A percentile compares a stretch with the other conserved stretches of the same genome.
phyloP scores from a whole-genome alignment of 345 rosid species.

The Reutealis trisperma region DNA sequence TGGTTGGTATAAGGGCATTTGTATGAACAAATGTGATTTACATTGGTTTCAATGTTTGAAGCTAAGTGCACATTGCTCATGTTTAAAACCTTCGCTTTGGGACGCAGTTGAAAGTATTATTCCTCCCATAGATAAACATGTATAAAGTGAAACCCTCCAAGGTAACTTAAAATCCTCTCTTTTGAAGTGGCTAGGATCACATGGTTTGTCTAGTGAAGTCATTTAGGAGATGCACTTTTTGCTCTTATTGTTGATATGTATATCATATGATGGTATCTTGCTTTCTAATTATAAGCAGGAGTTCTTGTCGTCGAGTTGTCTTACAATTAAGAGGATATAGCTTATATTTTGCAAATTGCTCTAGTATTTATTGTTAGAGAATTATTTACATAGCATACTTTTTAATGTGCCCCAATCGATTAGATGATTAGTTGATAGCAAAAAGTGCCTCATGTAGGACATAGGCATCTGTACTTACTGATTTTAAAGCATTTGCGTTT shows the following conservation, averaged over 20 bases:
- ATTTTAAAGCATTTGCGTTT: background rate
- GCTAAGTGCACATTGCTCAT: background rate
- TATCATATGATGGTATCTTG: background rate
- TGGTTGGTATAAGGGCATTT: background rate
- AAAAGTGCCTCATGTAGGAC: background rate
- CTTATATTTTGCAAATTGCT: background rate
- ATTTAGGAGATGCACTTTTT: background rate
- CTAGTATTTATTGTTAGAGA: background rate
- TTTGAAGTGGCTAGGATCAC: background rate
- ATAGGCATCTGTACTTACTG: background rate
- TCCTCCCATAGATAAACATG: no score
- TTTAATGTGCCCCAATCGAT: background rate
- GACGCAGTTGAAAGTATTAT: background rate
- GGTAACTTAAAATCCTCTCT: no score
- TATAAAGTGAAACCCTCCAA: no score
- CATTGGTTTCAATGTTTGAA: background rate
- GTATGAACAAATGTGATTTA: background rate
- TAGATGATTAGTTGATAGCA: background rate
- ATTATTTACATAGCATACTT: background rate
- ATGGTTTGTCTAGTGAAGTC: background rate
- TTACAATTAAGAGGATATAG: background rate
- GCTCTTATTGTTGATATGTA: background rate
- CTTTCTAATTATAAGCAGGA: background rate
- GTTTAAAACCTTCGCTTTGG: background rate
- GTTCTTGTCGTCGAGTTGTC: background rate